Evolutionary conservation across 1,284 basidiomycete species (phyloP), one percentile per base, ranked within the genome.

Genomic region (Melampsora americana): DNA sequence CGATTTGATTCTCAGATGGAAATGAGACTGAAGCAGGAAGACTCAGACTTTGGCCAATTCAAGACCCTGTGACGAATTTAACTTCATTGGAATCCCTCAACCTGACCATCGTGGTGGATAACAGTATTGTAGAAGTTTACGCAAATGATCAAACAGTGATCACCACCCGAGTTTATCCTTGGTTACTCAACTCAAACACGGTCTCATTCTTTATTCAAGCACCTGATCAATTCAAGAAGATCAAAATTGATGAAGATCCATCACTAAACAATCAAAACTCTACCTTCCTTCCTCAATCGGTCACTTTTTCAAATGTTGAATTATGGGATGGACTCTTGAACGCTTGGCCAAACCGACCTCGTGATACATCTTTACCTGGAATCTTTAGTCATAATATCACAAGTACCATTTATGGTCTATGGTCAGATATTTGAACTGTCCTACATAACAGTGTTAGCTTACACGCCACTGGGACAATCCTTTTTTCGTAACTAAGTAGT

Each of bases 141-240:
- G 80, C 81, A 16, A 83, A 83, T 72, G 80, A 82, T 66, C 79
- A 80, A 62, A 77, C 79, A n/a, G 77, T 80, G 12, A 77, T 83
- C 20, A 78, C 82, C 9, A 82, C 81, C 26, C 79, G 81, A 18
- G 78, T 79, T 14, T 83, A 82, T 77, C 78, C 78, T 23, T 78
- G 70, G 70, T 65, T 42, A 32, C 30, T 44, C 39, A 39, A 72
- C 28, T 72, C 70, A 23, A 30, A 39, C 28, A 46, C 42, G 9
- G 70, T 72, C 4, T 14, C 46, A 23, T 72, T 42, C 28, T 56
- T 72, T n/a, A 61, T 66, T 48, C 62, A 65, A 65, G 62, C 26
- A 20, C 20, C 69, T 14, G 23, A 62, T 16, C 7, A 11, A n/a
- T 44, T 14, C 7, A 28, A n/a, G 14, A 50, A 26, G 20, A 9